Percentiles rank a stretch among this genome's conserved stretches.
phyloP scores from a whole-genome alignment of 257 asterid genomes.

The Nicotiana obtusifolia region DNA sequence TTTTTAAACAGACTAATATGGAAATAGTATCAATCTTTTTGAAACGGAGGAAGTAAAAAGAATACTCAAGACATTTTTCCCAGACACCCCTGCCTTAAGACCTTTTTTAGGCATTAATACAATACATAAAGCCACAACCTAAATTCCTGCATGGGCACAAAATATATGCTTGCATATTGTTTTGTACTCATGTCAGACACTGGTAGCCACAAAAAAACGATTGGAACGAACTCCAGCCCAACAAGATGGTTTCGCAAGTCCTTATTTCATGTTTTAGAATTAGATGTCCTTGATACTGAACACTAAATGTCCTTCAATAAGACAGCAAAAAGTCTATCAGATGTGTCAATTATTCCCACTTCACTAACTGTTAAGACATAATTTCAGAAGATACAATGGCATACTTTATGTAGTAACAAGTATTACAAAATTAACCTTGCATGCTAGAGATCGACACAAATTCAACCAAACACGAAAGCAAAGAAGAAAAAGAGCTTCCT shows the following conservation, averaged over 20 bases:
- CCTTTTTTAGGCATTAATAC: not conserved
- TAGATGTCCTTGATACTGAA: too few relatives aligned
- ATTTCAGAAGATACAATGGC: not conserved
- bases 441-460: not conserved
- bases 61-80: not conserved
- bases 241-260: too few relatives aligned
- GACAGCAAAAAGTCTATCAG: too few relatives aligned
- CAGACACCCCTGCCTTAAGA: not conserved
- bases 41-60: not conserved
- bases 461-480: not conserved
- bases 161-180: not conserved
- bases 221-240: too few relatives aligned
- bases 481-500: not conserved
- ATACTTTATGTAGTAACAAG: not conserved
- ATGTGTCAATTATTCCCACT: too few relatives aligned
- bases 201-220: too few relatives aligned
- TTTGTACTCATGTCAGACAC: not conserved
- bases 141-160: not conserved
- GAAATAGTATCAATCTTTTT: too few relatives aligned
- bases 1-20: too few relatives aligned
- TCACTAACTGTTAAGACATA: not conserved
- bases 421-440: not conserved
- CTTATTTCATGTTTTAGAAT: too few relatives aligned
- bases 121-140: not conserved
- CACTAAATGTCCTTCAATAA: too few relatives aligned